Evolutionary conservation across 2,329 filamentous ascomycete species (phyloP), one percentile per base, ranked within the genome.

Genomic region (Colletotrichum sp.): DNA sequence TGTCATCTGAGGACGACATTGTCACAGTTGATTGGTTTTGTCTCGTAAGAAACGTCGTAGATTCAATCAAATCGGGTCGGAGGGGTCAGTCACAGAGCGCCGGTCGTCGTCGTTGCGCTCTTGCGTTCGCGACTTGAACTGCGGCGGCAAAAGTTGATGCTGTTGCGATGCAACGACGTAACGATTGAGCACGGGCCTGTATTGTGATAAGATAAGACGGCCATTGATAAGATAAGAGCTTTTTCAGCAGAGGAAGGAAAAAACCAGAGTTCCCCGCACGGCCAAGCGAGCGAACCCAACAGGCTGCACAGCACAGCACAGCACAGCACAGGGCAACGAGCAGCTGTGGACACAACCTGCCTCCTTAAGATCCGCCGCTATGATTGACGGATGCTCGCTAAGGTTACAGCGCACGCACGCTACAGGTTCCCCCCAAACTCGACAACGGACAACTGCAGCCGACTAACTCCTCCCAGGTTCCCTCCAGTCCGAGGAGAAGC

Each of bases 321-420:
- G n/a, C n/a, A 71, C n/a, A 67, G 60, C 8, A 67, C 61, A 43
- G 48, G 60, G 65, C 32, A 32, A 2, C 30, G 43, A 48, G 18
- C 5, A 48, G 18, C 43, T n/a, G 65, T 60, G 57, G 55, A 8
- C 36, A 73, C 30, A 72, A 3, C n/a, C n/a, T n/a, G 24, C 18
- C 36, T 28, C 68, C 60, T 72, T 72, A 67, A 63, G 72, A 72
- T 75, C 55, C 72, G 38, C 72, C 58, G 32, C 18, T 75, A 67
- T 72, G 68, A 72, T 75, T 74, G 58, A 60, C 60, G 36, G 26
- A 34, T 28, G 36, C 48, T 21, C 18, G 58, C 26, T n/a, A 36
- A 15, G 18, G n/a, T 64, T 69, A 21, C 26, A n/a, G 60, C 28
- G 48, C 26, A 28, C 15, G 15, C 8, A n/a, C 34, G n/a, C 34